phyloP scores from a whole-genome alignment of 2,329 filamentous ascomycete genomes.

The Capronia americana region DNA sequence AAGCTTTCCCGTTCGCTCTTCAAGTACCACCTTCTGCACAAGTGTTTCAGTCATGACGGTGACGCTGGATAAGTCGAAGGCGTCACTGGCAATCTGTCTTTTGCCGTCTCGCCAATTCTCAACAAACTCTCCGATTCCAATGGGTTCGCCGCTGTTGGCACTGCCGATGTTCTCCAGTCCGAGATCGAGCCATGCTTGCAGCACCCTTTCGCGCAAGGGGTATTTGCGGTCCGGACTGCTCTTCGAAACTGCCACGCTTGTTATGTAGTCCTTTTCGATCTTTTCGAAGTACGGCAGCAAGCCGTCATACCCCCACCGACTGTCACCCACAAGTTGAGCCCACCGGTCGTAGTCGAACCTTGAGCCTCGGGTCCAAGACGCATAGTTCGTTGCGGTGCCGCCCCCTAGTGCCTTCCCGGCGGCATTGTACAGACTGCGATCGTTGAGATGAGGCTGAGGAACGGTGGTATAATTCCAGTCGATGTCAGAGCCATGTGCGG shows the following conservation, averaged over 20 bases:
- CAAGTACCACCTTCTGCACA: slow-evolving; percentile 39
- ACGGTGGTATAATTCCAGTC: slow-evolving; percentile 43
- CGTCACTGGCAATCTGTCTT: slow-evolving; percentile 42
- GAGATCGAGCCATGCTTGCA: slow-evolving; percentile 47
- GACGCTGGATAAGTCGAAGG: slow-evolving; percentile 41
- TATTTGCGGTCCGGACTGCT: slow-evolving; percentile 46
- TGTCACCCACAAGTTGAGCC: slow-evolving; percentile 50
- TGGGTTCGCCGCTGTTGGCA: slow-evolving; percentile 42
- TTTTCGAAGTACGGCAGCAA: slow-evolving; percentile 56
- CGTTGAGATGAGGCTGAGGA: slow-evolving; percentile 36
- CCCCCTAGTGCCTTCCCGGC: slow-evolving; percentile 50
- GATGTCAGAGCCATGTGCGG: slow-evolving; percentile 14
- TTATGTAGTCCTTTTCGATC: slow-evolving; percentile 47
- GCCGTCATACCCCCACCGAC: slow-evolving; percentile 54
- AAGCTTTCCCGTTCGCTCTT: slow-evolving; percentile 25
- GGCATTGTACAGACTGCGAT: slow-evolving; percentile 14
- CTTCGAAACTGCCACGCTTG: slow-evolving; percentile 40
- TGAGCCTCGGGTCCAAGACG: slow-evolving; percentile 53
- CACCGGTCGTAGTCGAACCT: slow-evolving; percentile 56
- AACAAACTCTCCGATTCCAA: slow-evolving; percentile 42
- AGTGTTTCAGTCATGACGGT: slow-evolving; percentile 40
- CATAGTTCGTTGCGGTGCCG: slow-evolving; percentile 50
- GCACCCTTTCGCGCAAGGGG: slow-evolving; percentile 46
- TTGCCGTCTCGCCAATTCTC: slow-evolving; percentile 43
- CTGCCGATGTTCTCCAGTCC: slow-evolving; percentile 41